A percentile compares a stretch with the other conserved stretches of the same genome.
These are phyloP conservation scores for Parachlorella kessleri DNA, from an alignment of 139 green algal genomes.

Conservation along the genomic window DNA sequence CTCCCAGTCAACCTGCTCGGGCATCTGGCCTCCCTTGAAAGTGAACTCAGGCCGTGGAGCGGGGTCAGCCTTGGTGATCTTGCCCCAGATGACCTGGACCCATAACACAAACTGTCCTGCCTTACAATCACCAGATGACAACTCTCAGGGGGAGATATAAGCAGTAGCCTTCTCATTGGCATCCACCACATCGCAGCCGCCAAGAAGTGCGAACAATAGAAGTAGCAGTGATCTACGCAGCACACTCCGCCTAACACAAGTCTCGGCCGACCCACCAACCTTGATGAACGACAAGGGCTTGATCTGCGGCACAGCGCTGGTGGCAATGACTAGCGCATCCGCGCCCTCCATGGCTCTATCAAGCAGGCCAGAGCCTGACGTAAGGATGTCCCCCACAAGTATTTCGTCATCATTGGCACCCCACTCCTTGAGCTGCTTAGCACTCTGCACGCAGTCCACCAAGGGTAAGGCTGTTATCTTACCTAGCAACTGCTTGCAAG, in stretches of 20 bases:
- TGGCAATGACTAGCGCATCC: constrained; percentile 43
- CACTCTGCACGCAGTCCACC: constrained; percentile 17
- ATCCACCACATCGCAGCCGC: no score
- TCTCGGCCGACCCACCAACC: no score
- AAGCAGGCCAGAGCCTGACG: constrained; percentile 18
- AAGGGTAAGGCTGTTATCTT: no score
- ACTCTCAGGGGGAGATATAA: no score
- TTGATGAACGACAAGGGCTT: constrained; percentile 37
- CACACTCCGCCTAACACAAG: no score
- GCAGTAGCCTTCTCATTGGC: no score
- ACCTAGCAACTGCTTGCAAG: no score
- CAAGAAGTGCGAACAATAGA: no score
- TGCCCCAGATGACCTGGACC: neutral
- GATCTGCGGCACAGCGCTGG: constrained; percentile 50
- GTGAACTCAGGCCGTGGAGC: constrained; percentile 51
- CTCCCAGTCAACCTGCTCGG: constrained; percentile 85
- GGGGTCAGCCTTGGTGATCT: neutral
- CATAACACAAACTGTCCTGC: no score
- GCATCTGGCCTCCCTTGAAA: constrained; percentile 60
- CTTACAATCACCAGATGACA: no score
- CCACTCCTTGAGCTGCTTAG: constrained; percentile 14
- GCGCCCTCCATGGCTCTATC: constrained; percentile 26
- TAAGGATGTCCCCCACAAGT: constrained; percentile 44
- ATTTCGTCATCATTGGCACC: constrained; percentile 35
- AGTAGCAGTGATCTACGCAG: no score